Conservation (phyloP, 2,329 filamentous ascomycete genomes). For the Pseudogymnoascus sp. region DNA sequence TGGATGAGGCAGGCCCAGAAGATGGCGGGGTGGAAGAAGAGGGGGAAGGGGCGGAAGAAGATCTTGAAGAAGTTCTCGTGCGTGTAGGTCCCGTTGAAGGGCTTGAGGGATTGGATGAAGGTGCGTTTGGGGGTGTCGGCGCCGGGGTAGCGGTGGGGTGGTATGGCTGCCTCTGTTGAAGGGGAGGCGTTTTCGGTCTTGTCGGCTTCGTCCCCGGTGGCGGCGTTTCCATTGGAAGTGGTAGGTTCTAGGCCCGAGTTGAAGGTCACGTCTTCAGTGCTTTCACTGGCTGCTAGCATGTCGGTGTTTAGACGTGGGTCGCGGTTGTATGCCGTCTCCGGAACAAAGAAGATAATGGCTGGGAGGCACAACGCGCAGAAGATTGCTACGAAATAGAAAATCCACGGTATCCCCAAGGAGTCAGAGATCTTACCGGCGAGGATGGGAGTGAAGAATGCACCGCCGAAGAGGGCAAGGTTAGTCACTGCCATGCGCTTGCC, state of each 20-base stretch:
- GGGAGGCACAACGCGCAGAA: conserved; percentile 66
- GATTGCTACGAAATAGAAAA: conserved; percentile 81
- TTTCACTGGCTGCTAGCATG: conserved; percentile 32
- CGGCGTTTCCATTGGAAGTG: background rate
- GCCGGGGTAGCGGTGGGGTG: conserved; percentile 7
- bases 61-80: conserved; percentile 63
- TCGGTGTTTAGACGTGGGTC: conserved; percentile 63
- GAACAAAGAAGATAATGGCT: conserved; percentile 67
- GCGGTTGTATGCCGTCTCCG: conserved; percentile 73
- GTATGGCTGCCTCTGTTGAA: conserved; percentile 4
- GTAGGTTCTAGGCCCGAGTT: background rate
- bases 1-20: conserved; percentile 74
- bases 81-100: conserved; percentile 77
- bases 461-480: conserved; percentile 63
- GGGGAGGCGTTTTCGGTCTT: background rate
- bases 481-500: conserved; percentile 80
- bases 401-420: conserved; percentile 74
- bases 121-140: conserved; percentile 38
- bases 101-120: conserved; percentile 51
- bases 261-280: background rate
- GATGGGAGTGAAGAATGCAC: conserved; percentile 75
- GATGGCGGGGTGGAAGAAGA: conserved; percentile 78
- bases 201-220: background rate
- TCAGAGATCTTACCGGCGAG: conserved; percentile 78
- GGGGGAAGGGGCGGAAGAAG: conserved; percentile 65